Evolutionary conservation across 2,329 filamentous ascomycete genomes (phyloP), one percentile per base, ranked within the genome.

Genomic region (Bertia moriformis): DNA sequence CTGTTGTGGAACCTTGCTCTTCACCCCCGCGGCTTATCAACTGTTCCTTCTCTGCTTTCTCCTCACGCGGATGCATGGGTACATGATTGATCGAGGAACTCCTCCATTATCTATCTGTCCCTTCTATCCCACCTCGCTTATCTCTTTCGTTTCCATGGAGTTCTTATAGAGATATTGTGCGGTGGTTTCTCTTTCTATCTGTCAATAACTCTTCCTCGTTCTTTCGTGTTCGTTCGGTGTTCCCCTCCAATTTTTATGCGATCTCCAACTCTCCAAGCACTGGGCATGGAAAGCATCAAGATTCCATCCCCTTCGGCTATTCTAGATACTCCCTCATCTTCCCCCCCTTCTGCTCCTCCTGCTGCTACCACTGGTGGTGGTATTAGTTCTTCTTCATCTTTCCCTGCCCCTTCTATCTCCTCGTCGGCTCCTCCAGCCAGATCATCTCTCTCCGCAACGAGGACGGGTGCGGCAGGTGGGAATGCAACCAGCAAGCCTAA

Each of bases 261-360:
- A n/a, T n/a, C n/a, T n/a, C n/a, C n/a, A n/a, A n/a, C n/a, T n/a
- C n/a, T n/a, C 19, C 15, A 38, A 18, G 37, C n/a, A n/a, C 37
- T 19, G 4, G 38, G 45, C 53, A 71, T 71, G 67, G 73, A 76
- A 60, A 65, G 64, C 46, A 70, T 75, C 57, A 67, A 64, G 51
- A 73, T 76, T 46, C 71, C 73, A 43, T 72, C 71, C 39, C 70
- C 72, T 40, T 68, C 70, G 44, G 65, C 66, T 54, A 72, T 68
- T 51, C 62, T 66, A 42, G 50, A 50, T 47, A 27, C 40, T 45
- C 22, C 41, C 43, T 2, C 42, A 20, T 38, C 24, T 41, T 15
- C 22, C 44, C 2, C 50, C 46, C 29, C 30, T 36, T 40, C 18
- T n/a, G 19, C 14, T 39, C 18, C 14, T 17, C n/a, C 38, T 32